Base-by-base conservation (phyloP, 2,329 filamentous ascomycete species). In the Fusarium sp. region DNA sequence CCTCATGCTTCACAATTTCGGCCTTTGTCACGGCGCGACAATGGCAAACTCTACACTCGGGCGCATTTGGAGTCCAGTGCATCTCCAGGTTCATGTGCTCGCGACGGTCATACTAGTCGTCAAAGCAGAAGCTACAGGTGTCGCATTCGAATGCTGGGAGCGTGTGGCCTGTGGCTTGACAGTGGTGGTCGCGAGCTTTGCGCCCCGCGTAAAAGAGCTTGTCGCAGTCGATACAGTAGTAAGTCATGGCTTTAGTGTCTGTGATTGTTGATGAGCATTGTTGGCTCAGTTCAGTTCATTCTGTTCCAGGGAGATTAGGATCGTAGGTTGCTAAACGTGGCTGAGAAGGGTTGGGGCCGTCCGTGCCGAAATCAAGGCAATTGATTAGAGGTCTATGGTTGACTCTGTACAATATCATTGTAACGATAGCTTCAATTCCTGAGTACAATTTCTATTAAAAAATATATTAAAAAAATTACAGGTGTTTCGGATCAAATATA, bases 11-110 rank as follows among this genome's bases (percentile, higher is more conserved):
- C 5, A 40, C 34, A 4, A 66, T 38, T n/a, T 62, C 58, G 3
- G n/a, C 9, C 1, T 20, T 26, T 2, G 31, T 56, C 15, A 49
- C 41, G 10, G 62, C 70, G 0, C 15, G 37, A 12, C 68, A 44
- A n/a, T 65, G 18, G 60, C 79, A 81, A 0, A 65, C 9, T 1
- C 4, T 8, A 31, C 80, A 82, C 33, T 75, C 62, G 11, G 58
- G 66, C 0, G 40, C 33, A 28, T 55, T 40, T 0, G 6, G 6
- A 11, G 18, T 4, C 72, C 74, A 79, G 52, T 82, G 79, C 4
- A 70, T 53, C 3, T 57, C 18, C 7, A 49, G 59, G 16, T 70
- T 33, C 77, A 79, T 80, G 54, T 80, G 78, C n/a, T 76, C 62
- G 1, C 47, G 4, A 8, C 66, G 55, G 8, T 74, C 75, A 9